These are phyloP conservation scores for Endotrypanum monterogeii DNA, from an alignment of 208 protist genomes.

Conservation along the genomic window DNA sequence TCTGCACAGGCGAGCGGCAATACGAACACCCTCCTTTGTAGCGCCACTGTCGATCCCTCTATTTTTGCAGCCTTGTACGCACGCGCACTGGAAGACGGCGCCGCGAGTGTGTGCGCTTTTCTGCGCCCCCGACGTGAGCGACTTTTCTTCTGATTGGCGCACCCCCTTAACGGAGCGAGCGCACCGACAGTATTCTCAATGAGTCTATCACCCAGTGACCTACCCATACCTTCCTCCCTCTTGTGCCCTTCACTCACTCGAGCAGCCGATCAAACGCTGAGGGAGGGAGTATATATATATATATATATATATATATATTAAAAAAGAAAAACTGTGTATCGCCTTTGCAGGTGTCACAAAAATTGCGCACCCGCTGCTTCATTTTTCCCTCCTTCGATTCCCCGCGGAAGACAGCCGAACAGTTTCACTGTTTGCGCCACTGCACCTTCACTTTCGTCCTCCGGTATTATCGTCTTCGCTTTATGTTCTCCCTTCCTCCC, in stretches of 20 bases:
- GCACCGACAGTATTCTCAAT: background rate
- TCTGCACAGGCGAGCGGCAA: background rate
- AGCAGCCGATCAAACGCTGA: background rate
- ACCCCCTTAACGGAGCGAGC: background rate
- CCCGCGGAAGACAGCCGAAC: no score
- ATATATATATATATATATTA: no score
- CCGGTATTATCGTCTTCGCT: no score
- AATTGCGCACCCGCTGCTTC: no score
- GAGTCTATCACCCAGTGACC: background rate
- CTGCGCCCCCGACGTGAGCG: slow-evolving; percentile 55
- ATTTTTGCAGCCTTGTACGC: slow-evolving; percentile 64
- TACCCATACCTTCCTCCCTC: no score
- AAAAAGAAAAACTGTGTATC: no score
- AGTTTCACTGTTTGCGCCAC: no score
- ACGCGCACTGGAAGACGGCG: slow-evolving; percentile 56
- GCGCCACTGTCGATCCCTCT: slow-evolving; percentile 44
- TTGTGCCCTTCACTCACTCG: background rate
- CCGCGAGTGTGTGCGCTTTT: slow-evolving; percentile 54
- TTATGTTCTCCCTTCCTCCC: no score
- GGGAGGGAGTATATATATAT: no score
- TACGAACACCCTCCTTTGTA: slow-evolving; percentile 17
- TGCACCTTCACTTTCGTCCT: no score
- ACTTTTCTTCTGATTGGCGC: slow-evolving; percentile 63
- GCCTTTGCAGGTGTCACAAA: no score
- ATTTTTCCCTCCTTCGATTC: no score